phyloP scores from a whole-genome alignment of 495 filamentous ascomycete genomes.

The Evansstolkia leycettana region DNA sequence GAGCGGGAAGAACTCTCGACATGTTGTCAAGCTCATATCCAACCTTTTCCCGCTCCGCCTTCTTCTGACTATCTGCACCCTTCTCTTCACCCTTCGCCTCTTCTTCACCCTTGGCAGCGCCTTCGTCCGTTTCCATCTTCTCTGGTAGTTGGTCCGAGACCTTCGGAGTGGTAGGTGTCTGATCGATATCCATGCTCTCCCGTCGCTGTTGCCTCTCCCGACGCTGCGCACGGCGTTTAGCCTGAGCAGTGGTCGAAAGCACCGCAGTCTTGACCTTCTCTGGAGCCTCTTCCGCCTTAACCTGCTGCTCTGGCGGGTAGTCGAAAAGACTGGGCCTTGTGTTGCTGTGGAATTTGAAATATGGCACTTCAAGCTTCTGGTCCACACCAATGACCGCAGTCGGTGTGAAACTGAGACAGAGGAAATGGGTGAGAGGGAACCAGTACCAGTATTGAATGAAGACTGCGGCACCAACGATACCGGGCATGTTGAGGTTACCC shows the following conservation, averaged over 20 bases:
- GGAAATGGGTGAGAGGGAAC: constrained; percentile 98
- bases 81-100: constrained; percentile 56
- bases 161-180: constrained; percentile 63
- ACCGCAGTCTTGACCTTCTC: constrained; percentile 94
- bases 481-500: constrained; percentile 94
- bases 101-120: constrained; percentile 45
- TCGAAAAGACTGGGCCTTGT: constrained; percentile 93
- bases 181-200: constrained; percentile 84
- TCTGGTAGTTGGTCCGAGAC: constrained; percentile 51
- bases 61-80: constrained; percentile 48
- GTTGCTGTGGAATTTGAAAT: constrained; percentile 90
- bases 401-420: constrained; percentile 84
- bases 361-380: constrained; percentile 85
- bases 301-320: constrained; percentile 92
- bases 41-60: constrained; percentile 88
- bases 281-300: constrained; percentile 84
- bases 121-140: constrained; percentile 88
- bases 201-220: constrained; percentile 60
- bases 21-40: constrained; percentile 96
- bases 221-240: constrained; percentile 74
- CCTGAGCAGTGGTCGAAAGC: constrained; percentile 91
- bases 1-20: constrained; percentile 83
- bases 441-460: constrained; percentile 99
- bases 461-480: constrained; percentile 92
- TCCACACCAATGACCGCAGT: constrained; percentile 92